Evolutionary conservation across 2,329 filamentous ascomycete genomes (phyloP).

Genomic region (Cadophora luteo-olivacea): DNA sequence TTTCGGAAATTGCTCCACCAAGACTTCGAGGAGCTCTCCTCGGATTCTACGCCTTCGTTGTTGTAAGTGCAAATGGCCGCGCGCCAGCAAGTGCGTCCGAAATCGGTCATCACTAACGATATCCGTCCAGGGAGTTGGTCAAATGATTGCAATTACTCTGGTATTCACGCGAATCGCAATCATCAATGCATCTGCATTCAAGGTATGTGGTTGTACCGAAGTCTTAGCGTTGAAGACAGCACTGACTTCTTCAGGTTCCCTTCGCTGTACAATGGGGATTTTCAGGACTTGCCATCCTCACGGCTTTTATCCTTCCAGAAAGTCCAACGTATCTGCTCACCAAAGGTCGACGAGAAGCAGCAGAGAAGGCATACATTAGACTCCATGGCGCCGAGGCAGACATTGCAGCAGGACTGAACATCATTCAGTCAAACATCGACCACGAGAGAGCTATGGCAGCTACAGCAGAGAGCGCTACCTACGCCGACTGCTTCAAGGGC

Average conservation of each 20-base stretch:
- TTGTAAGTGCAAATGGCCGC: not conserved
- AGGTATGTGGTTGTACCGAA: not conserved
- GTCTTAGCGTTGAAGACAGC: too few relatives aligned
- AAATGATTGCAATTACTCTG: constrained; percentile 4
- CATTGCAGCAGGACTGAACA: not conserved
- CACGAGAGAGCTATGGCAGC: not conserved
- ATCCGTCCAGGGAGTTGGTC: not conserved
- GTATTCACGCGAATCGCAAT: constrained; percentile 3
- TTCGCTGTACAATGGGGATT: constrained; percentile 12
- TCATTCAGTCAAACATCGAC: not conserved
- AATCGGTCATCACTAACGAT: not conserved
- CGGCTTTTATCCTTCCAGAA: not conserved
- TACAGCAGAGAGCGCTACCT: not conserved
- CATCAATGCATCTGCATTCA: not conserved
- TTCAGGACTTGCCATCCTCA: constrained; percentile 6
- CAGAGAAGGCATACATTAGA: not conserved
- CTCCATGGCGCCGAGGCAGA: not conserved
- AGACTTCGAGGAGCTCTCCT: constrained; percentile 4
- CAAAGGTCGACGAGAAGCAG: not conserved
- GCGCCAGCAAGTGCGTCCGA: too few relatives aligned
- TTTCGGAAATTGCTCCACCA: constrained; percentile 1
- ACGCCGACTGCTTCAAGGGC: constrained; percentile 11
- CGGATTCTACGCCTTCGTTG: constrained; percentile 3
- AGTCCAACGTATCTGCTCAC: not conserved
- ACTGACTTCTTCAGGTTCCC: not conserved